Percentiles rank a stretch among this genome's conserved stretches.
Evolutionary conservation across 768 basidiomycete genomes (phyloP).

Genomic region (Trametes cingulata): DNA sequence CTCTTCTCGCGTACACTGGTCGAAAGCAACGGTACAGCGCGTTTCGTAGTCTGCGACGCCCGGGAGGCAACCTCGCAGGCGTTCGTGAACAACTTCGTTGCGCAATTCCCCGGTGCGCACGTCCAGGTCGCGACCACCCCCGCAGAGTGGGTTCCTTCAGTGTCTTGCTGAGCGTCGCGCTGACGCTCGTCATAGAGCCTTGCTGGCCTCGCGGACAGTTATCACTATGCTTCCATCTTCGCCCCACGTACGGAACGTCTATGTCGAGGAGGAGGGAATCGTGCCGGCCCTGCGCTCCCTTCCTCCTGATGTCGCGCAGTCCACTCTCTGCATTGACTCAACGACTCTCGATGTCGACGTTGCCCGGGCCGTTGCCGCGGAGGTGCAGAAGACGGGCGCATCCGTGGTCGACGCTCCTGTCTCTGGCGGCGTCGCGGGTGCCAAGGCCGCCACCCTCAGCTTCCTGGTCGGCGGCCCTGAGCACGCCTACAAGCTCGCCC

Average conservation of each 20-base stretch:
- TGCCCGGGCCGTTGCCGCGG: slow-evolving; percentile 62
- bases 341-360: slow-evolving; percentile 86
- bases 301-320: slow-evolving; percentile 32
- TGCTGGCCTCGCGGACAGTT: slow-evolving; percentile 61
- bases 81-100: slow-evolving; percentile 58
- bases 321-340: slow-evolving; percentile 81
- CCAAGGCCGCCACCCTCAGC: slow-evolving; percentile 82
- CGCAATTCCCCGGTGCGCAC: slow-evolving; percentile 58
- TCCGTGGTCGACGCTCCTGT: slow-evolving; percentile 92
- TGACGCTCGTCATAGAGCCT: slow-evolving; percentile 47
- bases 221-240: slow-evolving; percentile 94
- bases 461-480: slow-evolving; percentile 88
- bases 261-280: slow-evolving; percentile 60
- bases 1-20: slow-evolving; percentile 74
- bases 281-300: slow-evolving; percentile 61
- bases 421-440: slow-evolving; percentile 88
- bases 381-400: slow-evolving; percentile 57
- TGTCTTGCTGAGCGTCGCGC: not conserved
- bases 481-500: slow-evolving; percentile 54
- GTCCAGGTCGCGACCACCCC: slow-evolving; percentile 64
- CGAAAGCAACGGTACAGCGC: slow-evolving; percentile 46
- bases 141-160: slow-evolving; percentile 59
- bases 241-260: slow-evolving; percentile 81
- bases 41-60: slow-evolving; percentile 81
- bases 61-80: slow-evolving; percentile 54